Evolutionary conservation across 139 green algal species (phyloP), one percentile per base, ranked within the genome.

Genomic region (Coelastrella sp.): DNA sequence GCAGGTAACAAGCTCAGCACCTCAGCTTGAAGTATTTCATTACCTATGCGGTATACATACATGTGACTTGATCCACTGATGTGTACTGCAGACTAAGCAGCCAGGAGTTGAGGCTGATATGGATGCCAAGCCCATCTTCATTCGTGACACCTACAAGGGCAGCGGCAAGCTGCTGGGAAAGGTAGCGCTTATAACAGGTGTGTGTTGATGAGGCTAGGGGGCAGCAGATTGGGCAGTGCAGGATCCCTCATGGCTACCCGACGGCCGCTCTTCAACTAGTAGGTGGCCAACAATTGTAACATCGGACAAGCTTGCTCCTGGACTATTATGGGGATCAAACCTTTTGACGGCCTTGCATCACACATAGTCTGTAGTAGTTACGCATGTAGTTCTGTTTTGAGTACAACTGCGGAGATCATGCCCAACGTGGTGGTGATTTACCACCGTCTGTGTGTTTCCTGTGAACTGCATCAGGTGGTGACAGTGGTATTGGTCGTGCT

Each of bases 401-500:
- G n/a, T n/a, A n/a, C n/a, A n/a, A n/a, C n/a, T n/a, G n/a, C n/a
- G n/a, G n/a, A n/a, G n/a, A n/a, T n/a, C n/a, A n/a, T n/a, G n/a
- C n/a, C n/a, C n/a, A n/a, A n/a, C n/a, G n/a, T n/a, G n/a, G n/a
- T n/a, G n/a, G n/a, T n/a, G n/a, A n/a, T n/a, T n/a, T n/a, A n/a
- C n/a, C n/a, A n/a, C n/a, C n/a, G n/a, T n/a, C n/a, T n/a, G n/a
- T n/a, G n/a, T n/a, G n/a, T n/a, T n/a, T n/a, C n/a, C n/a, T n/a
- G 45, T 2, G 45, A 9, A 23, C 0, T 57, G 11, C 45, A 23
- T 57, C 81, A 41, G 89, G 89, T 13, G 86, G 89, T 7, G 89
- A 92, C 86, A 87, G 73, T 34, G 89, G 89, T 81, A 92, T 92
- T 79, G 89, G 89, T 19, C 89, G 89, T 48, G 51, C 63, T 17